Percentiles rank a stretch among this genome's conserved stretches.
Evolutionary conservation across 345 rosid genomes (phyloP).

Genomic region (Mallotus nudiflorus): DNA sequence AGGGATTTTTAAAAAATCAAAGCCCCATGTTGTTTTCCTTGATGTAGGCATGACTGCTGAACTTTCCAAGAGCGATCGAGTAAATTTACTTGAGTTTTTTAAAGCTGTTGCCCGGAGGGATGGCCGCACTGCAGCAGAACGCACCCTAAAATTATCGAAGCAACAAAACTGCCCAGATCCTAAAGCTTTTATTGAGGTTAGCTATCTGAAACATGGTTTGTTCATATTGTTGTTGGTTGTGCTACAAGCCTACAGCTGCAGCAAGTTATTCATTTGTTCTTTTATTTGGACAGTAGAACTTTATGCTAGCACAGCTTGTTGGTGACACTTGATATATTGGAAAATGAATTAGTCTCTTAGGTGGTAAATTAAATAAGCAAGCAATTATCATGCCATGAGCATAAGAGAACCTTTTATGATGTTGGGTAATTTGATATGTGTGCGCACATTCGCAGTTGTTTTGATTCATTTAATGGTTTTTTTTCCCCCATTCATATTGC

Average conservation of each 20-base stretch:
- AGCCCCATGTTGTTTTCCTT: slow-evolving; percentile 94
- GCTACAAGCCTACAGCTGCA: neutral
- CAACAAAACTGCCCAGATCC: slow-evolving; percentile 94
- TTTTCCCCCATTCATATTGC: neutral
- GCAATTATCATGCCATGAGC: neutral
- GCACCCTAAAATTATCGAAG: slow-evolving; percentile 73
- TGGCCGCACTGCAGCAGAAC: slow-evolving; percentile 88
- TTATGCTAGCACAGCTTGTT: neutral
- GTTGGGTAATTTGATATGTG: slow-evolving; percentile 1
- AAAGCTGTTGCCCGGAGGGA: slow-evolving; percentile 92
- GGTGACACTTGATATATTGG: neutral
- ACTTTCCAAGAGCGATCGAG: slow-evolving; percentile 74
- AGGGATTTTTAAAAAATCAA: slow-evolving; percentile 65
- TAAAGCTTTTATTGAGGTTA: slow-evolving; percentile 69
- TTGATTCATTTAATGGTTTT: neutral
- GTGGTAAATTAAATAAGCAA: neutral
- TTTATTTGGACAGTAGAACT: neutral
- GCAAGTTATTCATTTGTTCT: no score
- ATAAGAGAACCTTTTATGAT: neutral
- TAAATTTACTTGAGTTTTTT: slow-evolving; percentile 82
- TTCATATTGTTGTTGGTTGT: slow-evolving; percentile 4
- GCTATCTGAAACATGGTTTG: slow-evolving; percentile 1
- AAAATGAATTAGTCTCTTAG: slow-evolving; percentile 2
- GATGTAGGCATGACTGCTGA: slow-evolving; percentile 99
- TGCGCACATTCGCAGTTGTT: neutral